Evolutionary conservation across 352 stramenopile genomes (phyloP).

Genomic region (Globisporangium lucens): DNA sequence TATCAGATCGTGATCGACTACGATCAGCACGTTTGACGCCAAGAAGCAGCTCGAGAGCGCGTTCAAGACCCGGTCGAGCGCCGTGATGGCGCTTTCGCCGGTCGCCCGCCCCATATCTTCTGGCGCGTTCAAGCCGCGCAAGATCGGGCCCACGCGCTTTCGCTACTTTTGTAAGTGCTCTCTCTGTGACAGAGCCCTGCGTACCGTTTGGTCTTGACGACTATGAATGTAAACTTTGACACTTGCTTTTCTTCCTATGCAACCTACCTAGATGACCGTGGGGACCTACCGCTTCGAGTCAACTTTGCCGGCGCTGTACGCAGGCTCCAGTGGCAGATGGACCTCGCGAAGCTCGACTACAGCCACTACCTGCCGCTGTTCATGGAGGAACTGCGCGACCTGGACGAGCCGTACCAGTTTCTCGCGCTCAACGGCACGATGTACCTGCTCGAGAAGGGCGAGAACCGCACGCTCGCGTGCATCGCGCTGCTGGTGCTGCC

Average conservation of each 20-base stretch:
- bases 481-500: slow-evolving; percentile 49
- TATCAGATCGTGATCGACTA: slow-evolving; percentile 22
- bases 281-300: slow-evolving; percentile 66
- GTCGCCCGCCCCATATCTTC: slow-evolving; percentile 42
- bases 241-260: not conserved
- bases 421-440: slow-evolving; percentile 72
- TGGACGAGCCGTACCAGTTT: slow-evolving; percentile 85
- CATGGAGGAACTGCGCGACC: slow-evolving; percentile 89
- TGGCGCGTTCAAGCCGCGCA: slow-evolving; percentile 56
- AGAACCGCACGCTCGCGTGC: slow-evolving; percentile 57
- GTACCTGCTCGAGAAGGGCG: slow-evolving; percentile 80
- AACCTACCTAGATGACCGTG: slow-evolving; percentile 52
- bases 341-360: slow-evolving; percentile 77
- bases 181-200: not conserved
- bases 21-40: slow-evolving; percentile 23
- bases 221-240: not conserved
- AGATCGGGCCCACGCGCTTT: slow-evolving; percentile 73
- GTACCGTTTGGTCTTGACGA: not conserved
- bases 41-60: slow-evolving; percentile 31
- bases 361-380: slow-evolving; percentile 90
- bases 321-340: slow-evolving; percentile 70
- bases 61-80: slow-evolving; percentile 21
- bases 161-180: slow-evolving; percentile 73
- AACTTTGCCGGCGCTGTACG: slow-evolving; percentile 73
- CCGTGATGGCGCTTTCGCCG: slow-evolving; percentile 11